Evolutionary conservation across 768 basidiomycete species (phyloP), one percentile per base, ranked within the genome.

Genomic region (Clavaria fumosa): DNA sequence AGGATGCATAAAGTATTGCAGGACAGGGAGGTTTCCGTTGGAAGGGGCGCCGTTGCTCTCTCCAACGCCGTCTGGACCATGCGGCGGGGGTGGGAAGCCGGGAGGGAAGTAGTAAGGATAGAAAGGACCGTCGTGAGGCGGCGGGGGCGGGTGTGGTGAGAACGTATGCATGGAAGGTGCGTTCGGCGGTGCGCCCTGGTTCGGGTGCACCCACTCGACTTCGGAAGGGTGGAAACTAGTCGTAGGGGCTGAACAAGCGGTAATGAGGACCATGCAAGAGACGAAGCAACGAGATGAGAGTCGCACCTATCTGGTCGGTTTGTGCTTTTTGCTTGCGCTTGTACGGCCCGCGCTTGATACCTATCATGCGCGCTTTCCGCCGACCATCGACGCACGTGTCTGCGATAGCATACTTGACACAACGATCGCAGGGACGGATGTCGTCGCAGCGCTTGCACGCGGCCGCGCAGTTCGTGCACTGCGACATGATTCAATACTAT

Each of bases 361-460:
- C 84, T 56, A 83, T 86, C 61, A 86, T 88, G 44, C 90, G 69
- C 57, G 93, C 89, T 60, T 93, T 95, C 51, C 90, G 71, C 50
- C 84, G 80, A 21, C 88, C 89, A 55, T 95, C 90, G 39, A 80
- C 62, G 56, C 90, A 95, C 38, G 76, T 68, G 7, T 68, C 67
- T 2, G 72, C 60, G 37, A 88, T 70, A 45, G 82, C 84, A 54
- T 91, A 91, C 58, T 89, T 90, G 50, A 78, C 64, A 47, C 90
- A 95, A 23, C 90, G 77, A 43, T 80, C 76, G 53, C 90, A 95
- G 18, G 90, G 90, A 31, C 90, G 75, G 46, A 65, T 69, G 45
- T 88, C 85, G 55, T 88, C 81, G 53, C 84, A 88, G 46, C 85
- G 82, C 57, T 88, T 88, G 61, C 84, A 88, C 0, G 84, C 84